Percentiles rank a stretch among this genome's conserved stretches.
phyloP scores from a whole-genome alignment of 2,329 filamentous ascomycete genomes.

The Ophiocordyceps camponoti-leonardi region DNA sequence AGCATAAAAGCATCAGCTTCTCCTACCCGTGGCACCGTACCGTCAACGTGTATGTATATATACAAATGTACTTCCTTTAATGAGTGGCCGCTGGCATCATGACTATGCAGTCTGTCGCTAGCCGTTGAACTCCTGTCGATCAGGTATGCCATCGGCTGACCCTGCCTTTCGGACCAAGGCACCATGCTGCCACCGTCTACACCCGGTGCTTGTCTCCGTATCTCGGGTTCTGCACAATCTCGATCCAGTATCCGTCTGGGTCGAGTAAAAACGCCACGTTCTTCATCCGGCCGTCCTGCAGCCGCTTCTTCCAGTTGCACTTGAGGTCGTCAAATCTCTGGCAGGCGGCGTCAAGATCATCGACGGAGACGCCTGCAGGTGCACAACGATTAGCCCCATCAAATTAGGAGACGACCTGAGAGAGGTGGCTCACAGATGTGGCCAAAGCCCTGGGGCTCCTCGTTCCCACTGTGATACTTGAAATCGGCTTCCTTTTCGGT shows the following conservation, averaged over 20 bases:
- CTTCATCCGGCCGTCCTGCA: slow-evolving; percentile 87
- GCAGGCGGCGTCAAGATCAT: slow-evolving; percentile 79
- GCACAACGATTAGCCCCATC: not conserved
- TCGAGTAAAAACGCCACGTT: slow-evolving; percentile 85
- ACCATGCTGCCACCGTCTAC: not conserved
- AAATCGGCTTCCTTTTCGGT: slow-evolving; percentile 77
- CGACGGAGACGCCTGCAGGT: slow-evolving; percentile 54
- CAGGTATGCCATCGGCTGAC: too few relatives aligned
- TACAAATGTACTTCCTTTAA: too few relatives aligned
- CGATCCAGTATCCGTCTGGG: slow-evolving; percentile 75
- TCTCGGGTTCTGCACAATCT: slow-evolving; percentile 63
- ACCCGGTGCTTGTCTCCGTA: slow-evolving; percentile 31
- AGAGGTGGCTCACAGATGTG: slow-evolving; percentile 57
- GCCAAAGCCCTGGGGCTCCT: slow-evolving; percentile 81
- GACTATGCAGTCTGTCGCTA: too few relatives aligned
- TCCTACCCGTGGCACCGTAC: too few relatives aligned
- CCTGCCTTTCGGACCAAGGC: too few relatives aligned
- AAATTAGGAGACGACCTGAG: not conserved
- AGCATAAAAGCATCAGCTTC: too few relatives aligned
- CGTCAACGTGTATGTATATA: too few relatives aligned
- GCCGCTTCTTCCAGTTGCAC: slow-evolving; percentile 85
- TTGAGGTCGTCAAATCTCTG: slow-evolving; percentile 65
- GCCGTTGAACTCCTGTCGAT: too few relatives aligned
- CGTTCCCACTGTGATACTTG: slow-evolving; percentile 84
- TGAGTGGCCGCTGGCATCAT: too few relatives aligned